Evolutionary conservation across 2,329 filamentous ascomycete species (phyloP), one percentile per base, ranked within the genome.

Genomic region (Aspergillus neotritici): DNA sequence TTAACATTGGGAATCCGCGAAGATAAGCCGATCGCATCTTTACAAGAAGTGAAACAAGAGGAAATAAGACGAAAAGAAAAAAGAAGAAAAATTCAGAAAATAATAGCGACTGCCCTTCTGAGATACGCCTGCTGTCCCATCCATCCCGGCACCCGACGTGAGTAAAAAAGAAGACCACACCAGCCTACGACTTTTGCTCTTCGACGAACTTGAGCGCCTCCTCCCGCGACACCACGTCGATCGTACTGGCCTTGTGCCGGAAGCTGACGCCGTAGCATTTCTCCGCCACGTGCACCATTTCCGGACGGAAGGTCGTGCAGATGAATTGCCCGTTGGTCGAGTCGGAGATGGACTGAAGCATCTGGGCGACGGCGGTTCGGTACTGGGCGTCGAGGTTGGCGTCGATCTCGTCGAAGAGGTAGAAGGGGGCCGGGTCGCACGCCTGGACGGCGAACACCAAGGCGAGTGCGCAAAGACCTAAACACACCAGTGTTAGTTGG

Each of bases 401-500:
- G 62, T 98, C 93, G 51, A 98, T 95, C 69, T 98, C 93, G 66
- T 98, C 93, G 57, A 98, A 98, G 59, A 98, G 90, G 65, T 98
- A 96, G 76, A 98, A 97, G 1, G 93, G 93, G 34, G 91, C 94
- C 8, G 91, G 93, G 64, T 98, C 93, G 47, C 91, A 95, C 55
- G 90, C 87, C 68, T 98, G 93, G 55, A 98, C 94, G n/a, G 93
- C 93, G 64, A 98, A 98, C 55, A 98, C 94, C 40, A 98, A 80
- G 34, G 93, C 94, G n/a, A 98, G 80, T 8, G 93, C 93, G 67
- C 91, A 97, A 49, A 97, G 75, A 79, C 87, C 86, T 89, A 21
- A 31, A 11, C 28, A 36, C 40, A 38, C 14, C 43, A 58, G 52
- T 59, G 46, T 8, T 32, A 40, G 14, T 6, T 14, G 3, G 12